Evolutionary conservation across 2,329 filamentous ascomycete genomes (phyloP), one percentile per base, ranked within the genome.

Genomic region (Colletotrichum chrysophilum): DNA sequence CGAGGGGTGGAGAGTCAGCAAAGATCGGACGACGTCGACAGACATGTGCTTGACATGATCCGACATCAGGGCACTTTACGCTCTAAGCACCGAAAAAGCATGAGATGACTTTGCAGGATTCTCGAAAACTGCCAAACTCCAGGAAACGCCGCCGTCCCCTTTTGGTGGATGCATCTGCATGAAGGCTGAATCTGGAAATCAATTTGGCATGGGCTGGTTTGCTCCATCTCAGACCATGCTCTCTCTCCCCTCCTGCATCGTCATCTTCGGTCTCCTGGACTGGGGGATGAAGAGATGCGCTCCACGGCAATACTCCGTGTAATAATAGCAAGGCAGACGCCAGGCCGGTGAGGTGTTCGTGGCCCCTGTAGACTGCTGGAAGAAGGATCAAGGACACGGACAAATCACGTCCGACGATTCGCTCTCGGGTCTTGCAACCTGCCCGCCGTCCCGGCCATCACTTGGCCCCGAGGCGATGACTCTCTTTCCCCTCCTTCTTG

Each of bases 11-110:
- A 24, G 32, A n/a, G 70, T 52, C 55, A 58, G 55, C 72, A 28
- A 64, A 74, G 28, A 74, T 69, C 61, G 64, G 64, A 73, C 74
- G 70, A 73, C 43, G 48, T 69, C 58, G 74, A 74, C 64, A 74
- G 64, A 69, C 70, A 68, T 69, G 70, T 38, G 60, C 30, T 64
- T 18, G 60, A 21, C 36, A 24, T 75, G 70, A 58, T 60, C 38
- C 58, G 64, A 75, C 70, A 75, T 65, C 43, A 75, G 70, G 38
- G 56, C 56, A 75, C 70, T 36, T n/a, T 36, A 26, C 16, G 64
- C 18, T 34, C 60, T 14, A 64, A 14, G 60, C 30, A 62, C 28
- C 16, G 60, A 24, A 48, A 55, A 65, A 71, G 61, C 36, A 66
- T 55, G 13, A 66, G 34, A 43, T 72, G 69, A 58, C 32, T 30